Evolutionary conservation across 805 yeast genomes (phyloP), one percentile per base, ranked within the genome.

Genomic region (Hanseniaspora clermontiae): DNA sequence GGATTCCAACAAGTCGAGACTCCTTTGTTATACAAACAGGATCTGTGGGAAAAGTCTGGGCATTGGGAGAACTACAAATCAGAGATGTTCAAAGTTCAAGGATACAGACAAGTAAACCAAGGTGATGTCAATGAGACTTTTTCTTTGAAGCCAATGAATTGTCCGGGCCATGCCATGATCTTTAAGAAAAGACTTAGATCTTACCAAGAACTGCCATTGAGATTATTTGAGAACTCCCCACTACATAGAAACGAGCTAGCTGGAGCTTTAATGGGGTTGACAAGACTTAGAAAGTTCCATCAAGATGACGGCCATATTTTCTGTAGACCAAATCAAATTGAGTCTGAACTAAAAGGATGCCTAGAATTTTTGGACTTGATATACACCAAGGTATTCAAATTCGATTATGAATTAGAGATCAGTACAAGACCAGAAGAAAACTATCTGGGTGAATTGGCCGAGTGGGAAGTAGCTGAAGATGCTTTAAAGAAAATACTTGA

Each of bases 281-380:
- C 97, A 0, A 75, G 98, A 57, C 96, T 93, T 3, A 78, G 98
- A 58, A 75, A 96, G 60, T 93, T 93, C 71, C 98, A 93, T 69
- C 98, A 93, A 71, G 98, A 93, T 68, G 98, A 93, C 68, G 97
- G 97, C 8, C 98, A 93, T 64, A 90, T 93, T 31, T 93, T 93
- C 68, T 93, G 98, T 66, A 79, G 83, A 1, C 74, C 77, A 38
- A 80, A 77, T 7, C 98, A 93, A 70, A 82, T 93, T 49, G 78
- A 77, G 50, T 63, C 67, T 34, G 98, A 93, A 65, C 89, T 93
- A 50, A 64, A 74, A 10, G 77, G 80, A 56, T 85, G 93, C 12
- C 74, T 93, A 57, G 76, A 80, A 63, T 73, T 93, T 64, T 79
- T 93, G 55, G 84, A 83, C 63, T 77, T 83, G 59, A 82, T 90